These are phyloP conservation scores for Cynara cardunculus DNA, from an alignment of 129 eudicot genomes.

Conservation along the genomic window DNA sequence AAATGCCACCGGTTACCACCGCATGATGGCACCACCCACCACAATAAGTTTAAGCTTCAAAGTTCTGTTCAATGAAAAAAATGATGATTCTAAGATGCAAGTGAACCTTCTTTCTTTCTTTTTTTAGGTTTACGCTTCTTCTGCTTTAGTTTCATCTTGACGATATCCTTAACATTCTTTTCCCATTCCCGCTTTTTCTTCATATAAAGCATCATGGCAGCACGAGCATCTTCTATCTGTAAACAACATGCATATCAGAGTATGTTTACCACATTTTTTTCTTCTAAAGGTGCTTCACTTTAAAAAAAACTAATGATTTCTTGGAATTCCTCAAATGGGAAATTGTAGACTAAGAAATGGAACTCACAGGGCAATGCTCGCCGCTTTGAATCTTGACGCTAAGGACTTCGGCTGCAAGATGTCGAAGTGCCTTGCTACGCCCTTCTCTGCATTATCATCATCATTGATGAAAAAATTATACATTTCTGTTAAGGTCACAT, in stretches of 20 bases:
- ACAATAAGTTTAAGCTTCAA: not conserved
- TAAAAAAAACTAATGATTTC: not conserved
- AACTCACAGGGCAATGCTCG: constrained; percentile 98
- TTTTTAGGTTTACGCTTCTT: constrained; percentile 64
- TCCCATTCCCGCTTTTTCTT: constrained; percentile 80
- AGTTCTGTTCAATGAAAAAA: not conserved
- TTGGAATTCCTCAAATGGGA: not conserved
- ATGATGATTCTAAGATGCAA: constrained; percentile 10
- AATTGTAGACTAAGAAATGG: not conserved
- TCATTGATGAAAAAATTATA: not conserved
- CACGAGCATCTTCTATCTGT: constrained; percentile 98
- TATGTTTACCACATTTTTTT: not conserved
- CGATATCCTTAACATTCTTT: constrained; percentile 50
- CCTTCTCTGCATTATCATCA: constrained; percentile 60
- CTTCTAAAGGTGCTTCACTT: not conserved
- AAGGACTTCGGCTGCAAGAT: constrained; percentile 79
- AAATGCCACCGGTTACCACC: not conserved
- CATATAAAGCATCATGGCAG: constrained; percentile 88
- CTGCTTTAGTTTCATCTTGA: constrained; percentile 58
- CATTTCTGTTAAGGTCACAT: not conserved
- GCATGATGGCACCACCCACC: not conserved
- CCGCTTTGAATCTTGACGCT: constrained; percentile 86
- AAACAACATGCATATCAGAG: constrained; percentile 4
- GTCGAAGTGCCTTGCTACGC: constrained; percentile 76
- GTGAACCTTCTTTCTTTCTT: constrained; percentile 10